phyloP scores from a whole-genome alignment of 257 asterid species.

The Penstemon barbatus region DNA sequence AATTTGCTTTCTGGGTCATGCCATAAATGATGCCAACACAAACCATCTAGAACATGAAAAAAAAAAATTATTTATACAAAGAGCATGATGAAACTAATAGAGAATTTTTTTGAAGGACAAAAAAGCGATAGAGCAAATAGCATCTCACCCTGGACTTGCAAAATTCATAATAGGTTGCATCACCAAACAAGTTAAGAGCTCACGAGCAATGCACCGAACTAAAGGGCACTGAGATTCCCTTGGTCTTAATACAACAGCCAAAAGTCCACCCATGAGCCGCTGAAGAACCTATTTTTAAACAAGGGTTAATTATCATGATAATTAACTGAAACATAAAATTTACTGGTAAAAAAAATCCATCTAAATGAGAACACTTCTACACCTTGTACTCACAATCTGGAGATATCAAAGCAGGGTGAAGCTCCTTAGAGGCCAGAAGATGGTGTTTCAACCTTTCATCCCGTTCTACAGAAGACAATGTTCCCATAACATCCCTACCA shows the following conservation, averaged over 20 bases:
- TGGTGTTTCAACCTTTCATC: conserved; percentile 96
- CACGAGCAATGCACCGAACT: conserved; percentile 93
- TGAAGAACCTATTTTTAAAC: conserved; percentile 67
- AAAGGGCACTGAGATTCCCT: conserved; percentile 93
- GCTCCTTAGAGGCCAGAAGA: conserved; percentile 79
- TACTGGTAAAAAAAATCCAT: conserved; percentile 26
- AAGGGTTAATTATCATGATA: conserved; percentile 37
- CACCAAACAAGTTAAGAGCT: conserved; percentile 87
- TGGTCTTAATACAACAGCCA: conserved; percentile 90
- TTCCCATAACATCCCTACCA: conserved; percentile 94
- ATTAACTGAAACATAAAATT: conserved; percentile 5
- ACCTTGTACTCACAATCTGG: conserved; percentile 99
- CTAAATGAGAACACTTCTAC: conserved; percentile 63
- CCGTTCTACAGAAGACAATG: conserved; percentile 96
- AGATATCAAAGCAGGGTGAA: conserved; percentile 97
- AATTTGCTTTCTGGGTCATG: conserved; percentile 13
- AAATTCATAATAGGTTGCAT: conserved; percentile 91
- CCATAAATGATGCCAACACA: conserved; percentile 17
- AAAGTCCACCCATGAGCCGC: conserved; percentile 87
- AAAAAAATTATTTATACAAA: conserved; percentile 3
- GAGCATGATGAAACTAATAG: conserved; percentile 2
- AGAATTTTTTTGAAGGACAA: conserved; percentile 2
- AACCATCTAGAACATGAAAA: conserved; percentile 15
- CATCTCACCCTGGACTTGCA: conserved; percentile 87
- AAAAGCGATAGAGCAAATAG: conserved; percentile 26